Evolutionary conservation across 1,284 basidiomycete species (phyloP).

Genomic region (Cutaneotrichosporon dermatis): DNA sequence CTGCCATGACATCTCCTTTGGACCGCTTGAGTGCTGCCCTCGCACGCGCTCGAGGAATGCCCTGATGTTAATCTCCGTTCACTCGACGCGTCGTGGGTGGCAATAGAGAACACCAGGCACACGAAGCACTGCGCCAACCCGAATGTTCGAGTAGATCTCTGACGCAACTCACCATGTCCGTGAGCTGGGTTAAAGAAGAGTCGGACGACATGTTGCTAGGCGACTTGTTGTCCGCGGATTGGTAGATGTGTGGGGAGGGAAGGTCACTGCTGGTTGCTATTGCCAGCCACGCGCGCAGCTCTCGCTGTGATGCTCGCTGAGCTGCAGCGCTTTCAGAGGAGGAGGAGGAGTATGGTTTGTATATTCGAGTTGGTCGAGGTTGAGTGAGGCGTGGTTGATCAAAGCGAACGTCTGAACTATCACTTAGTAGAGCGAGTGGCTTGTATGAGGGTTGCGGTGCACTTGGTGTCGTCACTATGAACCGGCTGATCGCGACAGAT

Average conservation of each 20-base stretch:
- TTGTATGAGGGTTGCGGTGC: too few relatives aligned
- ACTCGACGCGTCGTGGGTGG: not conserved
- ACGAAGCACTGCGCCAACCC: too few relatives aligned
- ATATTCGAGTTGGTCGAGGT: too few relatives aligned
- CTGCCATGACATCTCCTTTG: slow-evolving; percentile 75
- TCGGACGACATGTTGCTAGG: not conserved
- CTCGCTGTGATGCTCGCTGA: not conserved
- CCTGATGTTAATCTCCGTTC: slow-evolving; percentile 51
- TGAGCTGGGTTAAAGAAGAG: slow-evolving; percentile 28
- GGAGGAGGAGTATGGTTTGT: too few relatives aligned
- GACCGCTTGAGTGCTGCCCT: slow-evolving; percentile 68
- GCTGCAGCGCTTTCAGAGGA: too few relatives aligned
- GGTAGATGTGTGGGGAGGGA: not conserved
- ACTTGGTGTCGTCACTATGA: too few relatives aligned
- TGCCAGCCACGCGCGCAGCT: not conserved
- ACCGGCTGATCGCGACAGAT: too few relatives aligned
- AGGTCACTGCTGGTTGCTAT: not conserved
- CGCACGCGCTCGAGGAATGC: slow-evolving; percentile 70
- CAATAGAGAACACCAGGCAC: not conserved
- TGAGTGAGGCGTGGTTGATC: too few relatives aligned
- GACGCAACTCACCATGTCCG: slow-evolving; percentile 27
- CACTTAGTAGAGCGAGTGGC: too few relatives aligned
- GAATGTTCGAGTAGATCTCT: too few relatives aligned
- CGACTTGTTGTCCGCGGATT: not conserved
- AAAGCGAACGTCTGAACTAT: too few relatives aligned